These are phyloP conservation scores for Balamuthia mandrillaris DNA, from an alignment of 208 protist species.

Conservation along the genomic window DNA sequence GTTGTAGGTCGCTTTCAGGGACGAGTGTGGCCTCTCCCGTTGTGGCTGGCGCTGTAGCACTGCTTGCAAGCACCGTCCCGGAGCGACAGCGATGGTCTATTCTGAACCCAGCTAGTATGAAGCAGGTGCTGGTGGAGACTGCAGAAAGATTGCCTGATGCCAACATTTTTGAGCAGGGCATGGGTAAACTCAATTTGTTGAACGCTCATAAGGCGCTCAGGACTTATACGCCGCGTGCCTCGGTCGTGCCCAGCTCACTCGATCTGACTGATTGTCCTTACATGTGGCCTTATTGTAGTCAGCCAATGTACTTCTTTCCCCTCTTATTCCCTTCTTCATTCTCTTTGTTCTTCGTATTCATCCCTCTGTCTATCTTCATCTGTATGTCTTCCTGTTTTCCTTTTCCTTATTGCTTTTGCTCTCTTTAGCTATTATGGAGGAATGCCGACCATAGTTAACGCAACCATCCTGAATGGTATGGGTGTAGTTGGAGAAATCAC, in stretches of 20 bases:
- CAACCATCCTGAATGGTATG: conserved; percentile 86
- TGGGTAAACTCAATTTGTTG: conserved; percentile 72
- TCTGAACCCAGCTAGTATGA: conserved; percentile 76
- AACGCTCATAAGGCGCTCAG: conserved; percentile 47
- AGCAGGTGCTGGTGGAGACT: conserved; percentile 74
- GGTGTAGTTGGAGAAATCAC: conserved; percentile 45
- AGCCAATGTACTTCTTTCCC: conserved; percentile 56
- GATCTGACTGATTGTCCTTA: conserved; percentile 75
- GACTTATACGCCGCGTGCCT: conserved; percentile 53
- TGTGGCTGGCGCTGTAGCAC: conserved; percentile 84
- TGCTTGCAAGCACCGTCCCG: conserved; percentile 64
- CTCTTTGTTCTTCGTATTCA: no score
- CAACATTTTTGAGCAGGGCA: conserved; percentile 78
- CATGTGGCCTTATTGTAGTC: conserved; percentile 89
- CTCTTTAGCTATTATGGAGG: conserved; percentile 66
- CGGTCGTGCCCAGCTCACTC: conserved; percentile 56
- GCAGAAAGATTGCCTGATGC: conserved; percentile 42
- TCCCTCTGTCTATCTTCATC: no score
- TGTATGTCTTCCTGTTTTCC: no score
- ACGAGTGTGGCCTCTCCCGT: conserved; percentile 91
- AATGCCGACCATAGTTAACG: conserved; percentile 82
- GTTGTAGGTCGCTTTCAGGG: conserved; percentile 79
- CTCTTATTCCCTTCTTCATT: no score
- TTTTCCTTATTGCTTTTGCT: not conserved
- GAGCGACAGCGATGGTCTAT: not conserved